A percentile compares a stretch with the other conserved stretches of the same genome.
These are phyloP conservation scores for Hemisphaericaspora subhashii DNA, from an alignment of 1,139 yeast genomes.

Conservation along the genomic window DNA sequence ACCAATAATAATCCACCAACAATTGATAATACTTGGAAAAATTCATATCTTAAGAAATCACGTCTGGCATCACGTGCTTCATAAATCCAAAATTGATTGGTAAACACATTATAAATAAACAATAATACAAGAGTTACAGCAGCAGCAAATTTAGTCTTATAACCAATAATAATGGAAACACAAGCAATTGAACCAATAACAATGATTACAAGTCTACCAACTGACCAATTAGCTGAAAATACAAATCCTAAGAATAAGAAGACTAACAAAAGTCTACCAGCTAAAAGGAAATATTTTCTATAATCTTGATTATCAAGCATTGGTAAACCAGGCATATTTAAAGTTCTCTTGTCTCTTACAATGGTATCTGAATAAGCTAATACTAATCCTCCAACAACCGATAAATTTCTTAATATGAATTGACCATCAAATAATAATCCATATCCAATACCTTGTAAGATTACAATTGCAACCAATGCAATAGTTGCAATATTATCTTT, in stretches of 20 bases:
- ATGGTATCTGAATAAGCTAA: constrained; percentile 90
- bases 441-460: constrained; percentile 84
- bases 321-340: constrained; percentile 87
- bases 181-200: constrained; percentile 72
- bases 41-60: constrained; percentile 89
- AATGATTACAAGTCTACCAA: constrained; percentile 64
- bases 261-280: constrained; percentile 85
- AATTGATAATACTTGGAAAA: constrained; percentile 91
- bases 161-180: constrained; percentile 84
- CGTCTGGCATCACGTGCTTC: constrained; percentile 71
- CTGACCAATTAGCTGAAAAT: constrained; percentile 72
- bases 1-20: constrained; percentile 91
- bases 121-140: constrained; percentile 72
- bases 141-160: constrained; percentile 90
- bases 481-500: constrained; percentile 72
- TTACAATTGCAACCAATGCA: constrained; percentile 68
- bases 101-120: constrained; percentile 71
- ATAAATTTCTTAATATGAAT: constrained; percentile 81
- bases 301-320: constrained; percentile 79
- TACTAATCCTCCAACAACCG: constrained; percentile 90
- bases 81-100: constrained; percentile 89
- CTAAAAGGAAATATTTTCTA: constrained; percentile 81
- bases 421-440: constrained; percentile 83
- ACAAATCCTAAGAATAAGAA: constrained; percentile 86
- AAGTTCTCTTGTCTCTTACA: constrained; percentile 70